Evolutionary conservation across 2,329 filamentous ascomycete genomes (phyloP).

Genomic region (Monosporascus sp.): DNA sequence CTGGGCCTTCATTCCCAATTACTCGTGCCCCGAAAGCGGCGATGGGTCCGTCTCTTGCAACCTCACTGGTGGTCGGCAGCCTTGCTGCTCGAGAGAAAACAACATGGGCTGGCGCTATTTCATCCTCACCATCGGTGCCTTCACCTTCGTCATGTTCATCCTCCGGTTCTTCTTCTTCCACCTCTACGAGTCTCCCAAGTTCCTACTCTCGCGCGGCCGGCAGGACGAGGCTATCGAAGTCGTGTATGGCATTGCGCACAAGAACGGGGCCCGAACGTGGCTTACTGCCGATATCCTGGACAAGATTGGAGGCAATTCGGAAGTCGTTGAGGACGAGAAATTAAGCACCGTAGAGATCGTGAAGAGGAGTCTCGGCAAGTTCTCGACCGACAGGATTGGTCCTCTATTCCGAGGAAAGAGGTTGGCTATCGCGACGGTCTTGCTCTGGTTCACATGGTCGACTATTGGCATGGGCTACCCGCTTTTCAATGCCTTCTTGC

Average conservation of each 20-base stretch:
- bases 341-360: slow-evolving; percentile 18
- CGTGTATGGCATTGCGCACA: slow-evolving; percentile 40
- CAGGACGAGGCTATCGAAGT: slow-evolving; percentile 42
- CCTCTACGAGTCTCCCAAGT: slow-evolving; percentile 43
- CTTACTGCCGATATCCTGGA: slow-evolving; percentile 32
- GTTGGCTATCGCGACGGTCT: slow-evolving; percentile 45
- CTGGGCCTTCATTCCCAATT: slow-evolving; percentile 37
- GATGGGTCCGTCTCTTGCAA: slow-evolving; percentile 19
- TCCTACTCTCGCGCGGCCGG: slow-evolving; percentile 35
- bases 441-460: slow-evolving; percentile 52
- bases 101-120: slow-evolving; percentile 50
- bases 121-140: slow-evolving; percentile 36
- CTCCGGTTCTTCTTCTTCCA: slow-evolving; percentile 41
- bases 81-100: slow-evolving; percentile 29
- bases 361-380: slow-evolving; percentile 44
- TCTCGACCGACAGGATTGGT: slow-evolving; percentile 45
- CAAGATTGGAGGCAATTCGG: slow-evolving; percentile 11
- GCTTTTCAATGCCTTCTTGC: slow-evolving; percentile 47
- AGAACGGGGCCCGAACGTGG: slow-evolving; percentile 26
- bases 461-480: slow-evolving; percentile 53
- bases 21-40: slow-evolving; percentile 28
- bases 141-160: slow-evolving; percentile 38
- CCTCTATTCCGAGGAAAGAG: slow-evolving; percentile 48
- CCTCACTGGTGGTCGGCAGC: slow-evolving; percentile 19
- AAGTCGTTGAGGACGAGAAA: slow-evolving; percentile 13